These are phyloP conservation scores for Botryosphaeria agaves DNA, from an alignment of 2,329 filamentous ascomycete genomes.

Conservation along the genomic window DNA sequence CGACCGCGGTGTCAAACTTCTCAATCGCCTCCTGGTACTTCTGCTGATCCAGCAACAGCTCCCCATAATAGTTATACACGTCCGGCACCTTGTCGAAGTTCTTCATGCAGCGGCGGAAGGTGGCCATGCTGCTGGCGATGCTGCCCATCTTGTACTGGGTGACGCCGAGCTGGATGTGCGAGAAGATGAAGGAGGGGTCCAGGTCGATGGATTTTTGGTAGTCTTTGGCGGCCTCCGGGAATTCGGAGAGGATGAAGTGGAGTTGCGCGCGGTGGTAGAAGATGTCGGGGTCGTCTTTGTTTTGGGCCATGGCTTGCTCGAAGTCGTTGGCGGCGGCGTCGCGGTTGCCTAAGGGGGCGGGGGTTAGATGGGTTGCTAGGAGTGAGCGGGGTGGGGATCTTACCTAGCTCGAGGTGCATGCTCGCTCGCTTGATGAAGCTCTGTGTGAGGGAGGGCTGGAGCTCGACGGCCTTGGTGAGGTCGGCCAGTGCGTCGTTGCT, in stretches of 20 bases:
- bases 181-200: conserved; percentile 94
- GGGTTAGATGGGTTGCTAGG: conserved; percentile 9
- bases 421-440: conserved; percentile 98
- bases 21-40: conserved; percentile 91
- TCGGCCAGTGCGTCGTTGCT: conserved; percentile 68
- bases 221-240: conserved; percentile 85
- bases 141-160: conserved; percentile 99
- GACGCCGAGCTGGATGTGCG: conserved; percentile 95
- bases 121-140: conserved; percentile 94
- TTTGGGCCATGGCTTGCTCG: conserved; percentile 65
- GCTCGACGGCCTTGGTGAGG: conserved; percentile 80
- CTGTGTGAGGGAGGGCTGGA: conserved; percentile 77
- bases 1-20: conserved; percentile 96
- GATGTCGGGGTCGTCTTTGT: conserved; percentile 83
- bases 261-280: conserved; percentile 98
- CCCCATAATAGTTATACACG: conserved; percentile 99
- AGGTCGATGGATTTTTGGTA: conserved; percentile 99
- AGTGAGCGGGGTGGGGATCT: conserved; percentile 9
- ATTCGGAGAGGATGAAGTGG: conserved; percentile 93
- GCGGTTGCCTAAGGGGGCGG: conserved; percentile 49
- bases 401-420: conserved; percentile 89
- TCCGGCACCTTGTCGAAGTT: conserved; percentile 94
- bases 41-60: conserved; percentile 88
- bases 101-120: conserved; percentile 93
- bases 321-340: conserved; percentile 83